phyloP scores from a whole-genome alignment of 306 rosid species.

The Pyrus bretschneideri region DNA sequence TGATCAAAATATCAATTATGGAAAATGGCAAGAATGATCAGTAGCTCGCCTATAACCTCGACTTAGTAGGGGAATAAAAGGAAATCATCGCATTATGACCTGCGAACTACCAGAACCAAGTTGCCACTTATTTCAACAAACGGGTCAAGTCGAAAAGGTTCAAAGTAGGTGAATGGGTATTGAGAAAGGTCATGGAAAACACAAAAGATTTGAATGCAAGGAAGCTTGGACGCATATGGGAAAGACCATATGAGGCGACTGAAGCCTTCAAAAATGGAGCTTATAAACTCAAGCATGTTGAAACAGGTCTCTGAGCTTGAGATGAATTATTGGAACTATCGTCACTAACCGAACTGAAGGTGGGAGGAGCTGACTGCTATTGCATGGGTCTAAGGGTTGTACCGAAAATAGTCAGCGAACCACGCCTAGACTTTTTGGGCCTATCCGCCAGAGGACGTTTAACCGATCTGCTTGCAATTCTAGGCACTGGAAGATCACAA shows the following conservation, averaged over 20 bases:
- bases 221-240: neutral
- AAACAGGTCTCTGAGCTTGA: no score
- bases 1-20: neutral
- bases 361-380: no score
- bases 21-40: neutral
- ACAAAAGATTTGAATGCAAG: neutral
- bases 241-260: neutral
- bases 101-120: neutral
- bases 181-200: neutral
- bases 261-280: no score
- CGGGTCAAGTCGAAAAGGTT: rapidly evolving
- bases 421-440: no score
- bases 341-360: no score
- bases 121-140: neutral
- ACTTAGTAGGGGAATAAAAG: neutral
- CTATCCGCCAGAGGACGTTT: no score
- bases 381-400: no score
- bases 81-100: neutral
- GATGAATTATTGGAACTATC: no score
- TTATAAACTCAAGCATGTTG: no score
- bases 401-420: no score
- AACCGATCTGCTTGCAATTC: no score
- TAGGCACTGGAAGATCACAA: no score
- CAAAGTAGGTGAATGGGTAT: neutral
- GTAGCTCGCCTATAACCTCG: neutral